These are phyloP conservation scores for Candida albicans DNA, from an alignment of 1,139 yeast genomes.

Conservation along the genomic window DNA sequence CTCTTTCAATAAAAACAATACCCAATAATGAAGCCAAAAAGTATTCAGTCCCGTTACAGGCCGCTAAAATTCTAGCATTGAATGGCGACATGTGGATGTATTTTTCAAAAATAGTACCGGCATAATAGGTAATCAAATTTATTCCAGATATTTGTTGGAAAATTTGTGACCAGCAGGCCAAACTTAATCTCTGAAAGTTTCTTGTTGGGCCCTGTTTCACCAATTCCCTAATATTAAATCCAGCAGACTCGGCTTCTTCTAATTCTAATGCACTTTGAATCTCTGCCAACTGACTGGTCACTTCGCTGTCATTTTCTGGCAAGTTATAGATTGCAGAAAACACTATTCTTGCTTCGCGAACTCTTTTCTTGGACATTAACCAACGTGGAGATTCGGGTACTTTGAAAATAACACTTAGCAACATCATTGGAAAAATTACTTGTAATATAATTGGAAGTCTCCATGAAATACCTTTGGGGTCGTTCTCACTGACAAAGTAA, in stretches of 20 bases:
- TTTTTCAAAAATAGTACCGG: slow-evolving; percentile 46
- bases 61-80: slow-evolving; percentile 37
- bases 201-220: slow-evolving; percentile 41
- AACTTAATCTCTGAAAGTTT: slow-evolving; percentile 47
- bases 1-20: slow-evolving; percentile 45
- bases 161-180: slow-evolving; percentile 49
- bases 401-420: slow-evolving; percentile 28
- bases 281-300: slow-evolving; percentile 32
- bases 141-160: slow-evolving; percentile 44
- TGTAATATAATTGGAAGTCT: slow-evolving; percentile 52
- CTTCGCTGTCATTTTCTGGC: slow-evolving; percentile 25
- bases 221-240: slow-evolving; percentile 27
- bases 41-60: slow-evolving; percentile 38
- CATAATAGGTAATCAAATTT: slow-evolving; percentile 28
- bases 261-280: slow-evolving; percentile 29
- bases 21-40: slow-evolving; percentile 47
- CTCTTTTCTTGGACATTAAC: slow-evolving; percentile 39
- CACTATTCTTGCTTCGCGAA: slow-evolving; percentile 50
- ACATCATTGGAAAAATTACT: slow-evolving; percentile 33
- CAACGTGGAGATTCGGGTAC: slow-evolving; percentile 56
- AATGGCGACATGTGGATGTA: slow-evolving; percentile 42
- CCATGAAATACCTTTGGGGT: slow-evolving; percentile 30
- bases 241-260: slow-evolving; percentile 25
- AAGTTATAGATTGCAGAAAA: slow-evolving; percentile 45
- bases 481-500: slow-evolving; percentile 27